Conservation (phyloP, 2,329 filamentous ascomycete genomes). For the Paradendryphiella salina region DNA sequence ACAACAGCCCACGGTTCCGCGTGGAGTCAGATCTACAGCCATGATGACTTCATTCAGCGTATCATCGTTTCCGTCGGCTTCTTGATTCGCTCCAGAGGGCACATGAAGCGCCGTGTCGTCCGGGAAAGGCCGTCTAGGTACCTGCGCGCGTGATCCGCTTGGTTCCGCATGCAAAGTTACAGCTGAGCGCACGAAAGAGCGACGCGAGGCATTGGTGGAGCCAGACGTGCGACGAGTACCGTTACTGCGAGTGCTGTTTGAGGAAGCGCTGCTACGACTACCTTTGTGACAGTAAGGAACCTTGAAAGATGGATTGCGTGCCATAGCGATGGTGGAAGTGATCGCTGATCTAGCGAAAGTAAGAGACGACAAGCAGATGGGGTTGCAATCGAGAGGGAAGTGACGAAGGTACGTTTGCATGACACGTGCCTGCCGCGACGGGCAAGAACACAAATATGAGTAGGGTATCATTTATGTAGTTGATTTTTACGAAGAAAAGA, state of each 20-base stretch:
- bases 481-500: constrained; percentile 12
- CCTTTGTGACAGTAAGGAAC: constrained; percentile 13
- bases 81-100: constrained; percentile 6
- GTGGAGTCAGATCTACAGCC: constrained; percentile 74
- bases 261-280: constrained; percentile 15
- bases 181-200: constrained; percentile 14
- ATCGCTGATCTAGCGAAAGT: background rate
- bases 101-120: constrained; percentile 1
- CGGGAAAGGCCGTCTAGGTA: background rate
- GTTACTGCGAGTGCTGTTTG: constrained; percentile 10
- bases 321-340: constrained; percentile 13
- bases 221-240: constrained; percentile 9
- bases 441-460: background rate
- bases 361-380: background rate
- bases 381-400: constrained; percentile 19
- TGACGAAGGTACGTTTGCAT: constrained; percentile 8
- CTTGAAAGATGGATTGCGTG: constrained; percentile 12
- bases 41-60: constrained; percentile 71
- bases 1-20: constrained; percentile 75
- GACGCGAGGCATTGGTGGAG: constrained; percentile 11
- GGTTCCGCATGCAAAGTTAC: constrained; percentile 9
- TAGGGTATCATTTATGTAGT: constrained; percentile 11
- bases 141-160: background rate
- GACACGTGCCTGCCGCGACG: constrained; percentile 21
- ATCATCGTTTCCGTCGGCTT: constrained; percentile 54